Evolutionary conservation across 1,284 basidiomycete species (phyloP).

Genomic region (Peniophora sp.): DNA sequence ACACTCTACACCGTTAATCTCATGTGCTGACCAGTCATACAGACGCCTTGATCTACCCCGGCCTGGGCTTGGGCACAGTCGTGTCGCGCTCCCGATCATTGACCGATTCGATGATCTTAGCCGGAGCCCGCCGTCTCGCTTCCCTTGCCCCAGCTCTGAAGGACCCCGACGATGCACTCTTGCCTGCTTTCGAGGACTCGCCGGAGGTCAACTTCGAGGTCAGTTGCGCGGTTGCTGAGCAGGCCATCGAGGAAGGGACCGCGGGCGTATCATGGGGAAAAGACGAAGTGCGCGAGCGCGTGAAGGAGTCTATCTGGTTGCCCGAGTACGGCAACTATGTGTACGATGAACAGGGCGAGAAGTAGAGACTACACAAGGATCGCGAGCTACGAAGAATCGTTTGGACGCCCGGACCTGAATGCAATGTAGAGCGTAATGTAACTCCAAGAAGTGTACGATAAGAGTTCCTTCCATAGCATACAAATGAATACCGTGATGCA

Average conservation of each 20-base stretch:
- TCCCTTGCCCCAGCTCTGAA: slow-evolving; percentile 67
- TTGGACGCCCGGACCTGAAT: neutral
- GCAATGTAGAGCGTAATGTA: no score
- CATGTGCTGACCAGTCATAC: neutral
- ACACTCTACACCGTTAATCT: neutral
- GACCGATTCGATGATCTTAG: slow-evolving; percentile 74
- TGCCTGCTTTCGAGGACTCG: slow-evolving; percentile 69
- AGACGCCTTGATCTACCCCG: slow-evolving; percentile 77
- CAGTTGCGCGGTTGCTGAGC: slow-evolving; percentile 72
- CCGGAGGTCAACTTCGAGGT: slow-evolving; percentile 70
- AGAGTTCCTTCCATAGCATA: no score
- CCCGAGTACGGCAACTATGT: slow-evolving; percentile 58
- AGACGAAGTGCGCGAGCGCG: slow-evolving; percentile 44
- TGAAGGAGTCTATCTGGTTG: slow-evolving; percentile 46
- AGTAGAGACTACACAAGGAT: slow-evolving; percentile 8
- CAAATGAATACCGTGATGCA: no score
- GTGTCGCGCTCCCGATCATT: slow-evolving; percentile 53
- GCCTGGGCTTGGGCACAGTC: slow-evolving; percentile 69
- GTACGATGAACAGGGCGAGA: slow-evolving; percentile 51
- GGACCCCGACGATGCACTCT: slow-evolving; percentile 54
- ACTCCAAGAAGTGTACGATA: no score
- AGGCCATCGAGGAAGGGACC: slow-evolving; percentile 66
- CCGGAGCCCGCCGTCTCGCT: slow-evolving; percentile 65
- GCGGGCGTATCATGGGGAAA: slow-evolving; percentile 46
- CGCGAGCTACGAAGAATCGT: no score